These are phyloP conservation scores for Ascochyta rabiei DNA, from an alignment of 2,329 filamentous ascomycete species.

Conservation along the genomic window DNA sequence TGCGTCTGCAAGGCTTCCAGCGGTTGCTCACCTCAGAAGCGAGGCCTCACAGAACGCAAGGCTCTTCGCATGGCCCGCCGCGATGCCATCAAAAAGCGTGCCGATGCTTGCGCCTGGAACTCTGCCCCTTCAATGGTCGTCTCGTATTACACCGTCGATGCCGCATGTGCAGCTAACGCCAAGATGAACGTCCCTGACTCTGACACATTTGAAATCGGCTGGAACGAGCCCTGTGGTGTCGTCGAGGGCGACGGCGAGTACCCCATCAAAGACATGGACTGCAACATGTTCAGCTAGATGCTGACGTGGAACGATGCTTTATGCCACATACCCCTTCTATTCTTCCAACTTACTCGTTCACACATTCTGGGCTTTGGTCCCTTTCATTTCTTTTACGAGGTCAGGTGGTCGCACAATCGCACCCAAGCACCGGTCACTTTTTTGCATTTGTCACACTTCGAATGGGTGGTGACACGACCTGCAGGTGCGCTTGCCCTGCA, in stretches of 20 bases:
- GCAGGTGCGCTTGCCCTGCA: constrained; percentile 3
- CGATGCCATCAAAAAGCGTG: constrained; percentile 35
- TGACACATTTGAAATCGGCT: constrained; percentile 50
- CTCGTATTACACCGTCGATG: constrained; percentile 48
- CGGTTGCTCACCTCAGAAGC: constrained; percentile 27
- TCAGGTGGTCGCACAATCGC: constrained; percentile 19
- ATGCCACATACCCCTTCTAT: constrained; percentile 7
- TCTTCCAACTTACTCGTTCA: constrained; percentile 7
- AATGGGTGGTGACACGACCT: constrained; percentile 9
- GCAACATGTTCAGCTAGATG: constrained; percentile 32
- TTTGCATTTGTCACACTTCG: constrained; percentile 12
- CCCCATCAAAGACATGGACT: constrained; percentile 48
- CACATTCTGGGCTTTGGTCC: constrained; percentile 5
- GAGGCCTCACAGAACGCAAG: constrained; percentile 38
- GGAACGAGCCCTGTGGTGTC: constrained; percentile 46
- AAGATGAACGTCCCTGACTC: constrained; percentile 30
- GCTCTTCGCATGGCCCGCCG: constrained; percentile 41
- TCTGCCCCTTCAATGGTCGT: constrained; percentile 52
- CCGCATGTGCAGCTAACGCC: constrained; percentile 44
- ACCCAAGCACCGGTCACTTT: constrained; percentile 12
- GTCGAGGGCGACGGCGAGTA: constrained; percentile 53
- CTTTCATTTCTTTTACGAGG: constrained; percentile 9
- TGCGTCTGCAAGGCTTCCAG: constrained; percentile 31
- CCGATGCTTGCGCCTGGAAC: constrained; percentile 44
- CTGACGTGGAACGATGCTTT: constrained; percentile 2